These are phyloP conservation scores for Verticillium isaacii DNA, from an alignment of 2,329 filamentous ascomycete genomes.

Conservation along the genomic window DNA sequence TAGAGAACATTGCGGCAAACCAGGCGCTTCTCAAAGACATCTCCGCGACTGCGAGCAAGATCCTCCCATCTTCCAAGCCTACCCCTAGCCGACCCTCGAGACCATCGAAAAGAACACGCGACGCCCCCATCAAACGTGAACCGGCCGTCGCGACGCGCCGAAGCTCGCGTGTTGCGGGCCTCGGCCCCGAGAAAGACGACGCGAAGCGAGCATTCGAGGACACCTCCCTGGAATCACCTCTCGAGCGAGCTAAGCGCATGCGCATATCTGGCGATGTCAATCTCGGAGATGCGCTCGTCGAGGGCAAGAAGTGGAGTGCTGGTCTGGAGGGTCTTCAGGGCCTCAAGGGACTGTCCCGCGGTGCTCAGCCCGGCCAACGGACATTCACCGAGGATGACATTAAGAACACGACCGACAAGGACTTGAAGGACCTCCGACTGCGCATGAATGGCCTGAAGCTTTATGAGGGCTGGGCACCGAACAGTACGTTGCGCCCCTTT, in stretches of 20 bases:
- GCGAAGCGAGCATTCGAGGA: constrained; percentile 45
- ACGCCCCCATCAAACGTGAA: constrained; percentile 43
- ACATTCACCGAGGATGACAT: constrained; percentile 86
- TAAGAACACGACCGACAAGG: constrained; percentile 71
- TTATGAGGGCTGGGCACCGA: constrained; percentile 81
- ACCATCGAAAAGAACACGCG: constrained; percentile 22
- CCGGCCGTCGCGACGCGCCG: constrained; percentile 45
- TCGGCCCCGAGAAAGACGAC: constrained; percentile 41
- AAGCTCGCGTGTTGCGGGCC: constrained; percentile 54
- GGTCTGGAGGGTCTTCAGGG: constrained; percentile 59
- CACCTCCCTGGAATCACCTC: constrained; percentile 19
- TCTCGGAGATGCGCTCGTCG: constrained; percentile 73
- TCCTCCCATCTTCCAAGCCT: constrained; percentile 55
- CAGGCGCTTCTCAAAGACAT: constrained; percentile 76
- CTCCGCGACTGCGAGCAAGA: constrained; percentile 63
- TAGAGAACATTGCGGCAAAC: constrained; percentile 84
- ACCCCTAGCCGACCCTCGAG: constrained; percentile 32
- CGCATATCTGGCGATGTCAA: constrained; percentile 56
- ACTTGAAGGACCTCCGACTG: constrained; percentile 66
- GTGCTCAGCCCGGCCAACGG: constrained; percentile 72
- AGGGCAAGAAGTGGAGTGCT: constrained; percentile 70
- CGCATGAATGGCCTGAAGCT: constrained; percentile 73
- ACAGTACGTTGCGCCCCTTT: constrained; percentile 44
- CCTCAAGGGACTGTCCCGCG: constrained; percentile 53
- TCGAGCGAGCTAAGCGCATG: constrained; percentile 52